phyloP scores from a whole-genome alignment of 83 land plant species.

The Isoetes engelmannii region DNA sequence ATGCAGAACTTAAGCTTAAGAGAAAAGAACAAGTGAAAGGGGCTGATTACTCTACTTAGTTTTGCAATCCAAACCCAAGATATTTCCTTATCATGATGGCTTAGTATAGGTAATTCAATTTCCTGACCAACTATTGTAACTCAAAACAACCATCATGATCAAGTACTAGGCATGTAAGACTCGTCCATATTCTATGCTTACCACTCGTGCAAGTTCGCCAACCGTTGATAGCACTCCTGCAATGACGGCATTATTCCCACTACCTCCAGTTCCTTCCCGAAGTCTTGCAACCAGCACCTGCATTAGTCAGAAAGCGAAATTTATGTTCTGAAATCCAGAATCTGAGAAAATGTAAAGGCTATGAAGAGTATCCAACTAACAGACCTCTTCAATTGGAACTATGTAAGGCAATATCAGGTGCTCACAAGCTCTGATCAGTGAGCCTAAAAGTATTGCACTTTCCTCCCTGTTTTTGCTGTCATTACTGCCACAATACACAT shows the following conservation, averaged over 20 bases:
- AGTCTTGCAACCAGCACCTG: constrained; percentile 83
- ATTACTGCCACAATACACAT: constrained; percentile 43
- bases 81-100: no score
- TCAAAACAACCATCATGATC: no score
- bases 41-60: no score
- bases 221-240: constrained; percentile 95
- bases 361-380: neutral
- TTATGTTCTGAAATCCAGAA: neutral
- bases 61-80: no score
- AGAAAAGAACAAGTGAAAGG: no score
- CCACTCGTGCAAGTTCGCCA: constrained; percentile 99
- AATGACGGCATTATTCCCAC: constrained; percentile 80
- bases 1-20: no score
- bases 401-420: constrained; percentile 80
- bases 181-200: constrained; percentile 22
- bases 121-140: no score
- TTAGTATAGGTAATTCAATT: no score
- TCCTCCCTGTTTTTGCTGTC: constrained; percentile 97
- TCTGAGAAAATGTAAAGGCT: neutral
- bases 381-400: constrained; percentile 89
- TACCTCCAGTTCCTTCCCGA: constrained; percentile 58
- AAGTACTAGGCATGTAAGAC: neutral
- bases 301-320: neutral
- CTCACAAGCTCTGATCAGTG: constrained; percentile 83
- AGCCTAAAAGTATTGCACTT: constrained; percentile 89